phyloP scores from a whole-genome alignment of 495 filamentous ascomycete species.

The Trichoderma orchidacearum region DNA sequence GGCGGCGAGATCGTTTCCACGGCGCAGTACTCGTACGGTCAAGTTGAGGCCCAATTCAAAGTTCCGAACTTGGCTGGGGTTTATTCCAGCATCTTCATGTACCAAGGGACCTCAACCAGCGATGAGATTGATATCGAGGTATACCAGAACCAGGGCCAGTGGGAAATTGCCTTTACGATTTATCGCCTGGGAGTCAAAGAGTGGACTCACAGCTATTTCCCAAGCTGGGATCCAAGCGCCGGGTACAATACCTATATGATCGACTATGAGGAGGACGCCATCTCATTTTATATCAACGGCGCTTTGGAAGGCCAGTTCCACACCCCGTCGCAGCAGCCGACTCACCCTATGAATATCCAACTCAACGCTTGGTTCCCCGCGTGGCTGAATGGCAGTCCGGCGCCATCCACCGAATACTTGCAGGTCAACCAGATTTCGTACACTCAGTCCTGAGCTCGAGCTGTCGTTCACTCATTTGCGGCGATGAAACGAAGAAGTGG shows the following conservation, averaged over 20 bases:
- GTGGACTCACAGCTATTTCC: background rate
- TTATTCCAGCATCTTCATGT: background rate
- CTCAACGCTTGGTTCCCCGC: background rate
- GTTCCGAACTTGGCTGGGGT: background rate
- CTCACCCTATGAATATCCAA: background rate
- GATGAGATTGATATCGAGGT: background rate
- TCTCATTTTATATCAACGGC: background rate
- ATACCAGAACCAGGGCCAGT: background rate
- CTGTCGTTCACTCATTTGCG: no score
- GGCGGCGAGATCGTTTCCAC: background rate
- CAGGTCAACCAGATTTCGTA: background rate
- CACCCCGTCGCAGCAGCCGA: background rate
- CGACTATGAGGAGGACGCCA: background rate
- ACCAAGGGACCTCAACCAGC: background rate
- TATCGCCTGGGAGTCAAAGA: background rate
- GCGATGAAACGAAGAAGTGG: no score
- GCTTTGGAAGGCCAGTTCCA: background rate
- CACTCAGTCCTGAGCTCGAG: background rate
- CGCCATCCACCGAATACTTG: background rate
- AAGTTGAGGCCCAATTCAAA: background rate
- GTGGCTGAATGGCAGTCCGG: background rate
- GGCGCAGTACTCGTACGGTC: background rate
- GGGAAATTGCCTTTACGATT: background rate
- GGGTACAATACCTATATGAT: background rate
- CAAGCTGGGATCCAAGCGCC: background rate